phyloP scores from a whole-genome alignment of 2,329 filamentous ascomycete species.

The Sporothrix luriei region DNA sequence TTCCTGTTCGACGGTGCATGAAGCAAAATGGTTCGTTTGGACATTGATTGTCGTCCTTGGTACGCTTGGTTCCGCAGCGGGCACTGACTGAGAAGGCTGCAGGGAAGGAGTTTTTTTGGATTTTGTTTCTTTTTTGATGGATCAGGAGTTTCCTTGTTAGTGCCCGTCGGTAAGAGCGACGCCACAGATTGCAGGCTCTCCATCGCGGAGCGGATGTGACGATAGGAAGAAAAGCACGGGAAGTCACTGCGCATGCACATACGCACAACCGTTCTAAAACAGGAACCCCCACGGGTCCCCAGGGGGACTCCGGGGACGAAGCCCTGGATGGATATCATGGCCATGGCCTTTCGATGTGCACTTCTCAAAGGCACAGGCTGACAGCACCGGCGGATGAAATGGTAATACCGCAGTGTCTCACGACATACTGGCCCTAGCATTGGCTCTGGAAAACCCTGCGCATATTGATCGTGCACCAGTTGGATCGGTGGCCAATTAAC shows the following conservation, averaged over 20 bases:
- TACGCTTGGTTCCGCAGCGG: slow-evolving; percentile 11
- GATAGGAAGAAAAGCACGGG: background rate
- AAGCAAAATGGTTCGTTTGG: background rate
- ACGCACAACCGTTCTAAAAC: slow-evolving; percentile 6
- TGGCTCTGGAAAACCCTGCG: slow-evolving; percentile 5
- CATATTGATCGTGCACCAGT: background rate
- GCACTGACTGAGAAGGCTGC: background rate
- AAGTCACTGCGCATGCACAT: background rate
- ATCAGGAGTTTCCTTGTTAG: background rate
- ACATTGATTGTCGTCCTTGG: background rate
- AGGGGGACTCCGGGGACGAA: slow-evolving; percentile 3
- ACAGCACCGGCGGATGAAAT: background rate
- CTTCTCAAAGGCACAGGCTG: background rate
- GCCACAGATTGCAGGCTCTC: slow-evolving; percentile 10
- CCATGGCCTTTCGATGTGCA: background rate
- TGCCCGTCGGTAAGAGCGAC: slow-evolving; percentile 27
- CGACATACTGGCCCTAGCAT: background rate
- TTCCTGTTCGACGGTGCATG: slow-evolving; percentile 17
- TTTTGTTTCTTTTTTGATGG: background rate
- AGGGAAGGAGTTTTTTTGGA: background rate
- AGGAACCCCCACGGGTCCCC: slow-evolving; percentile 18
- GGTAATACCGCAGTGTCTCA: background rate
- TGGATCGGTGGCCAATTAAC: slow-evolving; percentile 8
- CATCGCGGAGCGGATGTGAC: background rate
- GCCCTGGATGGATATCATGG: background rate